Conservation (phyloP, 495 filamentous ascomycete species). For the Tuber indicum region DNA sequence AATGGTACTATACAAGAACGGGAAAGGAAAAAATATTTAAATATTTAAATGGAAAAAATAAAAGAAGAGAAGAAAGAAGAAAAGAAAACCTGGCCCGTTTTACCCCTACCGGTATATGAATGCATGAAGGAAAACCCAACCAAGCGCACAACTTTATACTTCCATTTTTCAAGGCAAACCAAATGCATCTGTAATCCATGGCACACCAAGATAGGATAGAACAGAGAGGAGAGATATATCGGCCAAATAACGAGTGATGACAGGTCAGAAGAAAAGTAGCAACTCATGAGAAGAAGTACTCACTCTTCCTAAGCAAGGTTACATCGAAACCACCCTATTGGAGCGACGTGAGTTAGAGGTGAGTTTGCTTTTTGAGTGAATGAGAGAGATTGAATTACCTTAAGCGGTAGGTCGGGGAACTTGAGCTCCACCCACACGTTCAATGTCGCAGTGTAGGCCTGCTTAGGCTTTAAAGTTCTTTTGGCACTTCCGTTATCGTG, state of each 20-base stretch:
- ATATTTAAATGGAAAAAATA: too few relatives aligned
- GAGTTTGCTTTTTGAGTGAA: not conserved
- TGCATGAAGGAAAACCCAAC: not conserved
- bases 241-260: not conserved
- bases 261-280: not conserved
- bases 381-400: slow-evolving; percentile 25
- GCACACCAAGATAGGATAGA: not conserved
- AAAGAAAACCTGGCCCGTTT: not conserved
- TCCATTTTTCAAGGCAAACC: not conserved
- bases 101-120: not conserved
- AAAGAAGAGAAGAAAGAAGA: not conserved
- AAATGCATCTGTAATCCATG: not conserved
- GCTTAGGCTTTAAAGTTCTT: not conserved
- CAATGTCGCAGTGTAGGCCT: not conserved
- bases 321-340: slow-evolving; percentile 47
- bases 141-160: not conserved
- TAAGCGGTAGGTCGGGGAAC: slow-evolving; percentile 45
- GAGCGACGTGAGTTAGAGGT: slow-evolving; percentile 10
- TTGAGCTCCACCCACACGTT: slow-evolving; percentile 39
- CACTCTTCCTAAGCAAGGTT: slow-evolving; percentile 41
- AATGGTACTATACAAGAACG: not conserved
- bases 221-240: not conserved
- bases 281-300: slow-evolving; percentile 50
- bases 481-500: slow-evolving; percentile 1
- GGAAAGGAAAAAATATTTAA: not conserved